These are phyloP conservation scores for Globisporangium emineosum DNA, from an alignment of 352 stramenopile species.

Conservation along the genomic window DNA sequence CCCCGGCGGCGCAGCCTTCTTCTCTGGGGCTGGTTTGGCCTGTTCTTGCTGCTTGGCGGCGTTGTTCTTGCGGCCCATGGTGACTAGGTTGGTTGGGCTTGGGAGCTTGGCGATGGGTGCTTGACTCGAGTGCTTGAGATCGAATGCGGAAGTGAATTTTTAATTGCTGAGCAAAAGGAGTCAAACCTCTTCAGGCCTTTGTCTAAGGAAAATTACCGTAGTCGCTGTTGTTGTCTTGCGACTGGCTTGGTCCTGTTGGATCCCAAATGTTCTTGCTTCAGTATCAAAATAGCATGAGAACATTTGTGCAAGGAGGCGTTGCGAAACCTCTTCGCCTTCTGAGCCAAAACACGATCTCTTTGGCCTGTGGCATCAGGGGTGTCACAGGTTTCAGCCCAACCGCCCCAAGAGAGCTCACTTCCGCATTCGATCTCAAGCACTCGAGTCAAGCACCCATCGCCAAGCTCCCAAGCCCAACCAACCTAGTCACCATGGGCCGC, in stretches of 20 bases:
- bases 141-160: slow-evolving; percentile 1
- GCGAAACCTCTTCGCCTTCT: no score
- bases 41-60: slow-evolving; percentile 14
- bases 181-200: no score
- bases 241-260: no score
- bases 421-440: neutral
- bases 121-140: slow-evolving; percentile 3
- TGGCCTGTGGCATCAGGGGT: no score
- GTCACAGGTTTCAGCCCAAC: no score
- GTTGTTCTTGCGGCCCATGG: slow-evolving; percentile 34
- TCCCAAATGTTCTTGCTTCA: no score
- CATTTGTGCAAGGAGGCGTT: no score
- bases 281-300: no score
- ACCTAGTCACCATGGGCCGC: slow-evolving; percentile 24
- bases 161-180: no score
- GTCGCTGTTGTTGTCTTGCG: no score
- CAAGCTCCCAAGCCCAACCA: neutral
- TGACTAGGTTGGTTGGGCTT: slow-evolving; percentile 1
- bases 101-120: neutral
- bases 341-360: no score
- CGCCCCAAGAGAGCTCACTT: neutral
- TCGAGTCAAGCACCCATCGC: neutral
- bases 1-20: slow-evolving; percentile 7
- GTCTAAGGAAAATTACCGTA: no score
- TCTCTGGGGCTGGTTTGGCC: slow-evolving; percentile 16